Evolutionary conservation across 176 grass and related monocot species (phyloP), one percentile per base, ranked within the genome.

Genomic region (Musa beccarii): DNA sequence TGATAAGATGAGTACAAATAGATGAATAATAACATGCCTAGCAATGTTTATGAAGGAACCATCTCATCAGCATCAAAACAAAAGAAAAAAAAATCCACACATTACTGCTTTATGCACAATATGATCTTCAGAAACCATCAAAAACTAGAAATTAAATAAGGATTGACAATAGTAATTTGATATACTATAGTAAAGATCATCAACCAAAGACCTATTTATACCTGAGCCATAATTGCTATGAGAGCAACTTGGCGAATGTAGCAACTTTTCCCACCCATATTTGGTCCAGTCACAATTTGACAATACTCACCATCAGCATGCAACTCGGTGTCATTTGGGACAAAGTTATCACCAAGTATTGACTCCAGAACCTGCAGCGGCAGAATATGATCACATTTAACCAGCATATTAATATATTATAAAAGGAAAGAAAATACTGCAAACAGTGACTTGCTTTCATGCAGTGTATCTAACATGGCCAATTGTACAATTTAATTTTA

Each of bases 231-330:
- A 23, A 97, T 79, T 81, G 89, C 85, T 83, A 97, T 90, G 26
- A 97, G 81, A 56, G 93, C 87, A 80, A 93, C 85, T 90, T 97
- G 93, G 55, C 90, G 90, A 87, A 97, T 93, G 63, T 97, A 97
- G 79, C 90, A 97, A 82, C 93, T 97, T 80, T 97, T 97, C 61
- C 93, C 93, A 85, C 90, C 93, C 93, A 97, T 97, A 70, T 97
- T 92, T 85, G 93, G 93, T 71, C 93, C 93, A 67, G 93, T 93
- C 53, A 97, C 87, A 77, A 97, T 87, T 75, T 97, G 93, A 80
- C 93, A 97, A 74, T 90, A 87, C 63, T 97, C 87, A 69, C 80
- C 56, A 81, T 90, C 84, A 54, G 61, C 85, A 68, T 84, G 79
- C 77, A 92, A 82, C 59, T 92, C 73, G 6, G 93, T 97, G 64